Conservation (phyloP, 129 eudicot species). For the Pulicaria dysenterica region DNA sequence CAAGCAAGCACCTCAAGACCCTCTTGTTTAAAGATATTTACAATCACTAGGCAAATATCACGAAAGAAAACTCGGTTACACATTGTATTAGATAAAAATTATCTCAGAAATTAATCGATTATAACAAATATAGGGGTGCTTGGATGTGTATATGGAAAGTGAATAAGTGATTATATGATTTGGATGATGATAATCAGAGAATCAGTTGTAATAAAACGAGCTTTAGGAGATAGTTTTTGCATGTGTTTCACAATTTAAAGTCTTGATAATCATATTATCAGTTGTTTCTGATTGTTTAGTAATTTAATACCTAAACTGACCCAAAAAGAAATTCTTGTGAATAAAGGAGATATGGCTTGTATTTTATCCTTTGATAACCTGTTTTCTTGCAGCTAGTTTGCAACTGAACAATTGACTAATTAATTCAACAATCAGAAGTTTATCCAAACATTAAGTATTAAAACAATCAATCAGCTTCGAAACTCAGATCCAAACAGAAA, state of each 20-base stretch:
- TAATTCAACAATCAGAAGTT: not conserved
- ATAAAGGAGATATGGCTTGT: too few relatives aligned
- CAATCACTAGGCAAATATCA: conserved; percentile 60
- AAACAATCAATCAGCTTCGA: not conserved
- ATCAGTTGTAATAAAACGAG: not conserved
- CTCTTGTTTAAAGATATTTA: conserved; percentile 72
- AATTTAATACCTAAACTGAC: too few relatives aligned
- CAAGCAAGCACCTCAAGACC: conserved; percentile 99
- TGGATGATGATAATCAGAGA: not conserved
- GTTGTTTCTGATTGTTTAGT: too few relatives aligned
- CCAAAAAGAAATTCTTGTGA: too few relatives aligned
- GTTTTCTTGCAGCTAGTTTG: too few relatives aligned
- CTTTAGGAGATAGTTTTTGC: too few relatives aligned
- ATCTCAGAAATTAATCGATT: not conserved
- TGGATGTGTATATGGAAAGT: not conserved
- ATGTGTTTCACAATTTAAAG: too few relatives aligned
- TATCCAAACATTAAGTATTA: not conserved
- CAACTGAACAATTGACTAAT: too few relatives aligned
- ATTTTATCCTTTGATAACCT: too few relatives aligned
- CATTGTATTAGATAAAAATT: not conserved
- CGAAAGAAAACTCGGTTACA: not conserved
- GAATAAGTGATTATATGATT: not conserved
- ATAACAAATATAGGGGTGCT: not conserved
- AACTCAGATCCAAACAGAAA: not conserved
- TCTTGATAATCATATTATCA: too few relatives aligned